Percentiles rank a stretch among this genome's conserved stretches.
phyloP scores from a whole-genome alignment of 495 filamentous ascomycete species.

The Talaromyces wortmannii region DNA sequence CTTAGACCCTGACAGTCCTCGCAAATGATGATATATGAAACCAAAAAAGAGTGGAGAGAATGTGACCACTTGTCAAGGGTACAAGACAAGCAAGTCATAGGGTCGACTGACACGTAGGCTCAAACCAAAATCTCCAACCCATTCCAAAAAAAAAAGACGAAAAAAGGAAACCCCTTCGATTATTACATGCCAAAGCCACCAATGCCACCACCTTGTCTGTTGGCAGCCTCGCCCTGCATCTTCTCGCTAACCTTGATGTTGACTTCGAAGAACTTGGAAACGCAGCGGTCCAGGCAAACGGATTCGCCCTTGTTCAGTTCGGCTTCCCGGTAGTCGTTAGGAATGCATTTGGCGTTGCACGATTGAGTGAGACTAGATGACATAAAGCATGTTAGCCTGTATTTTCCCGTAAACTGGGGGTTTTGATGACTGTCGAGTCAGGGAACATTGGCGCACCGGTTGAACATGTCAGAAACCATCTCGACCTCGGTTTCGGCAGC shows the following conservation, averaged over 20 bases:
- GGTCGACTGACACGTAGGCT: too few species aligned
- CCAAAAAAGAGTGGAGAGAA: neutral
- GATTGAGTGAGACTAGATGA: slow-evolving; percentile 69
- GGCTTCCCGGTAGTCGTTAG: slow-evolving; percentile 81
- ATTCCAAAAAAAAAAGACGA: neutral
- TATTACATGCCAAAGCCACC: slow-evolving; percentile 49
- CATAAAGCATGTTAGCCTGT: neutral
- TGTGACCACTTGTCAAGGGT: neutral
- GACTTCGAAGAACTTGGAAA: slow-evolving; percentile 96
- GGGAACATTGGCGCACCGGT: slow-evolving; percentile 51
- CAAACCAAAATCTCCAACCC: neutral
- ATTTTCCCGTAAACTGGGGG: neutral
- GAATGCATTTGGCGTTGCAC: slow-evolving; percentile 89
- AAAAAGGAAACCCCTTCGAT: neutral
- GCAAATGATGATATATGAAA: neutral
- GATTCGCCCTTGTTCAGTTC: slow-evolving; percentile 98
- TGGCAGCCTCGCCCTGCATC: slow-evolving; percentile 62
- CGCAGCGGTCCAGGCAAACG: slow-evolving; percentile 94
- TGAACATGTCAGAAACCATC: slow-evolving; percentile 94
- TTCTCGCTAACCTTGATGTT: slow-evolving; percentile 87
- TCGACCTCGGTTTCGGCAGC: slow-evolving; percentile 88
- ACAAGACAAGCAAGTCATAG: neutral
- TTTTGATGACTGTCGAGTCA: neutral
- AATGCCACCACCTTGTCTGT: slow-evolving; percentile 32
- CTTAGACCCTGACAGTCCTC: neutral